Percentiles rank a stretch among this genome's conserved stretches.
Evolutionary conservation across 306 rosid species (phyloP).

Genomic region (Mimosa bimucronata): DNA sequence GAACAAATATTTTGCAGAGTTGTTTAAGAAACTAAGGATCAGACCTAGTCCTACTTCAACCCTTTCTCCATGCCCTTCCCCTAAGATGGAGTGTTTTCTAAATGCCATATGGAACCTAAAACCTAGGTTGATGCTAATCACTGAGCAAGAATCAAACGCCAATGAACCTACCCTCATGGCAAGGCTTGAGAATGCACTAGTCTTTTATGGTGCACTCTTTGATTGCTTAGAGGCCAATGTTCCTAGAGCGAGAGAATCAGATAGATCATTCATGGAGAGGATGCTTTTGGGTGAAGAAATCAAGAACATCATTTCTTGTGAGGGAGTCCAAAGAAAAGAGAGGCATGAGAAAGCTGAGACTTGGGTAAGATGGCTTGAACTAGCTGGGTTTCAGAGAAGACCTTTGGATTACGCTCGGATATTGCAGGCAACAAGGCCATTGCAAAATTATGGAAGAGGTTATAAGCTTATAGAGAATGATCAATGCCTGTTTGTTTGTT

Average conservation of each 20-base stretch:
- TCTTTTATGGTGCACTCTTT: constrained; percentile 63
- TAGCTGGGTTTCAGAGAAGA: constrained; percentile 61
- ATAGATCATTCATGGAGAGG: constrained; percentile 60
- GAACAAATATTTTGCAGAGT: background rate
- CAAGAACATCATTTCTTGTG: constrained; percentile 72
- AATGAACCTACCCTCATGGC: constrained; percentile 52
- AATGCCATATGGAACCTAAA: constrained; percentile 55
- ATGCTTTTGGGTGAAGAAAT: constrained; percentile 76
- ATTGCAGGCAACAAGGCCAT: constrained; percentile 47
- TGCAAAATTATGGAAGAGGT: constrained; percentile 52
- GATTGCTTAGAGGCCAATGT: constrained; percentile 68
- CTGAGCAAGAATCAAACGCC: constrained; percentile 71
- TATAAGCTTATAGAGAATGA: constrained; percentile 43
- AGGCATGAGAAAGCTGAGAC: constrained; percentile 69
- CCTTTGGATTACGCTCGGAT: constrained; percentile 50
- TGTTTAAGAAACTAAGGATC: background rate
- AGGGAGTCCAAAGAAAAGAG: constrained; percentile 68
- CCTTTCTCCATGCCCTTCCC: constrained; percentile 52
- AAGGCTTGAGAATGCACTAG: constrained; percentile 56
- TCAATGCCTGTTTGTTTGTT: constrained; percentile 40
- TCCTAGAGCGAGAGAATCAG: constrained; percentile 37
- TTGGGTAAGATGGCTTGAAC: constrained; percentile 68
- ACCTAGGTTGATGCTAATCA: constrained; percentile 65
- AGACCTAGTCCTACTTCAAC: constrained; percentile 51
- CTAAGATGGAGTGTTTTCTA: constrained; percentile 64